These are phyloP conservation scores for Apiospora hydei DNA, from an alignment of 2,329 filamentous ascomycete genomes.

Conservation along the genomic window DNA sequence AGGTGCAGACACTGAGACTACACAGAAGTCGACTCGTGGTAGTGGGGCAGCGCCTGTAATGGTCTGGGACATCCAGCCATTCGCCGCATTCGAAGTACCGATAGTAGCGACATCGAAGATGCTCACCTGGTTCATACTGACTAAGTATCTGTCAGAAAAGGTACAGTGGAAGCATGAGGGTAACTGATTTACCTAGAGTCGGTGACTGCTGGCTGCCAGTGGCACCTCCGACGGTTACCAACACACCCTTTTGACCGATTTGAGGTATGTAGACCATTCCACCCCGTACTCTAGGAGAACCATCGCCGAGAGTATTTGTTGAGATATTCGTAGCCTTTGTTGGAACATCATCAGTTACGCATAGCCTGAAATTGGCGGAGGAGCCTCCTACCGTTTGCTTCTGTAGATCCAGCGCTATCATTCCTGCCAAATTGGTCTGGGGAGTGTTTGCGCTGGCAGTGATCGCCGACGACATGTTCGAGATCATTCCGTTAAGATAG, in stretches of 20 bases:
- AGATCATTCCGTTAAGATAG: conserved; percentile 33
- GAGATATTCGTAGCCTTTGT: conserved; percentile 45
- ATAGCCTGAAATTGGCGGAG: neutral
- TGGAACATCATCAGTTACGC: neutral
- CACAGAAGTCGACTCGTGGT: conserved; percentile 52
- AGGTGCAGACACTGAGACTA: conserved; percentile 47
- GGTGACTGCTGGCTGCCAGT: conserved; percentile 29
- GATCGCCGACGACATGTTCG: conserved; percentile 25
- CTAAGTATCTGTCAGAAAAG: neutral
- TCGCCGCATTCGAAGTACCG: conserved; percentile 41
- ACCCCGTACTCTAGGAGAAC: conserved; percentile 45
- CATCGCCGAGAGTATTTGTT: conserved; percentile 40
- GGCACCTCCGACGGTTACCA: conserved; percentile 48
- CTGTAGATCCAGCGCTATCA: conserved; percentile 48
- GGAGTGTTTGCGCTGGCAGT: conserved; percentile 8
- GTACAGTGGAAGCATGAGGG: no score
- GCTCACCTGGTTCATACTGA: conserved; percentile 44
- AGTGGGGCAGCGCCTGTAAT: conserved; percentile 49
- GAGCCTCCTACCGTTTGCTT: conserved; percentile 35
- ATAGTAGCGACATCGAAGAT: conserved; percentile 47
- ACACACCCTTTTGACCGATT: conserved; percentile 45
- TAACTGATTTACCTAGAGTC: conserved; percentile 26
- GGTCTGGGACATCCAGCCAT: conserved; percentile 51
- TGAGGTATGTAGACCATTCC: conserved; percentile 45
- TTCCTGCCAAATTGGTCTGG: conserved; percentile 41